phyloP scores from a whole-genome alignment of 208 protist genomes.

The Acanthamoeba royreba region DNA sequence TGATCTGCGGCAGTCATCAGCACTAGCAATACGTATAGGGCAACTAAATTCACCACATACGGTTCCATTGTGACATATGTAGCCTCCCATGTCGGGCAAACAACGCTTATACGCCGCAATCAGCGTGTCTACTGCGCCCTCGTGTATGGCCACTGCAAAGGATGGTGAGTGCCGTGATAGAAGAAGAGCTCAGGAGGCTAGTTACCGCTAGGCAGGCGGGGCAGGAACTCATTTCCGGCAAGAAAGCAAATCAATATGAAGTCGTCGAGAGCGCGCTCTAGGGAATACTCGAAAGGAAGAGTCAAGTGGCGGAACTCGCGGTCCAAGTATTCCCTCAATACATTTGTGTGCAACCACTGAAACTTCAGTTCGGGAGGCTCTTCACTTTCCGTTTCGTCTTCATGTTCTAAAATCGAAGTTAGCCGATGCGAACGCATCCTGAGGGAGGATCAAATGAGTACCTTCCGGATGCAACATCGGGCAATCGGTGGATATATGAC shows the following conservation, averaged over 20 bases:
- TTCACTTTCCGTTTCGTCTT: not conserved
- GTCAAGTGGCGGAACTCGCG: constrained; percentile 78
- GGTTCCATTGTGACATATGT: not conserved
- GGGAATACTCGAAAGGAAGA: constrained; percentile 64
- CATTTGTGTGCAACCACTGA: constrained; percentile 82
- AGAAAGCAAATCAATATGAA: constrained; percentile 98
- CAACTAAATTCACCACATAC: not conserved
- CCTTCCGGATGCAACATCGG: not conserved
- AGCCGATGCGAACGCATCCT: not conserved
- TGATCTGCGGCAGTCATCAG: too few species aligned
- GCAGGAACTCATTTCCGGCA: constrained; percentile 99
- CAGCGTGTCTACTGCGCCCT: not conserved
- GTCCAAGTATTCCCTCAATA: constrained; percentile 94
- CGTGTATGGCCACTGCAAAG: not conserved
- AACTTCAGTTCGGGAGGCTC: constrained; percentile 67
- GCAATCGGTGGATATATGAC: not conserved
- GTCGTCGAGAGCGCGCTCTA: constrained; percentile 95
- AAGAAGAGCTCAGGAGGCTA: not conserved
- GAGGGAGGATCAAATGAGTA: not conserved
- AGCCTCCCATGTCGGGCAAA: not conserved
- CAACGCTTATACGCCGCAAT: not conserved
- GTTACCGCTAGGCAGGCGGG: constrained; percentile 82
- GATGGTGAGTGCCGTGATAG: not conserved
- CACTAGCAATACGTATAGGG: too few species aligned
- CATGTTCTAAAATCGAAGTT: not conserved